A percentile compares a stretch with the other conserved stretches of the same genome.
Conservation (phyloP, 306 rosid genomes). For the Hippophae rhamnoides region DNA sequence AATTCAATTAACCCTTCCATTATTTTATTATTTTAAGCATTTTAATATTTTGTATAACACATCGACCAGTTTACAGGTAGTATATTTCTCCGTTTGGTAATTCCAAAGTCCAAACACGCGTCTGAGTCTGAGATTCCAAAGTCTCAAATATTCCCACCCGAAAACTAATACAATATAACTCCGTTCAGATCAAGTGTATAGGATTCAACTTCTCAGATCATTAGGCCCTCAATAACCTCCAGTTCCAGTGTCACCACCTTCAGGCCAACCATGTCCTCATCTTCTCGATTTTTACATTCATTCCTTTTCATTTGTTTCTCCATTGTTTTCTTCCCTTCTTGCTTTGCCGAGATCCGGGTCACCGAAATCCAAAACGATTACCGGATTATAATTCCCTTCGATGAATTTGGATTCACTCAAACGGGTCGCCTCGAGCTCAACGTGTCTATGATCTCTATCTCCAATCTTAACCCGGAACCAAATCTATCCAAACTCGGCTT, state of each 20-base stretch:
- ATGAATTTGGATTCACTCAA: slow-evolving; percentile 81
- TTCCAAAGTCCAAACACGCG: too few species aligned
- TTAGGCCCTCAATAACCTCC: too few species aligned
- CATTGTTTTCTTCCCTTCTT: slow-evolving; percentile 10
- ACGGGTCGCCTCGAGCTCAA: slow-evolving; percentile 68
- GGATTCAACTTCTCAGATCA: too few species aligned
- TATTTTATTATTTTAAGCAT: too few species aligned
- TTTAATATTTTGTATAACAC: too few species aligned
- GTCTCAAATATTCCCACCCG: background rate
- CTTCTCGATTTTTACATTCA: background rate
- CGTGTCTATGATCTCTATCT: slow-evolving; percentile 42
- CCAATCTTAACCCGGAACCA: slow-evolving; percentile 29
- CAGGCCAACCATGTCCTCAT: slow-evolving; percentile 10
- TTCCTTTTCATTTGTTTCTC: slow-evolving; percentile 18
- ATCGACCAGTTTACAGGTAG: too few species aligned
- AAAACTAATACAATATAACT: background rate
- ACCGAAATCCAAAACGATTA: slow-evolving; percentile 41
- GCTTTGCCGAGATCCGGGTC: slow-evolving; percentile 64
- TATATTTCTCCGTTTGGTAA: too few species aligned
- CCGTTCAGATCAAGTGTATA: too few species aligned
- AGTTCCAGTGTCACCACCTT: background rate
- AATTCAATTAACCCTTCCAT: too few species aligned
- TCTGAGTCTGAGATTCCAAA: slow-evolving; percentile 5
- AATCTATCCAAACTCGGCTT: slow-evolving; percentile 65
- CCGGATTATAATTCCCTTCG: slow-evolving; percentile 57